Evolutionary conservation across 371 early-diverging fungal species (phyloP), one percentile per base, ranked within the genome.

Genomic region (Furculomyces boomerangus): DNA sequence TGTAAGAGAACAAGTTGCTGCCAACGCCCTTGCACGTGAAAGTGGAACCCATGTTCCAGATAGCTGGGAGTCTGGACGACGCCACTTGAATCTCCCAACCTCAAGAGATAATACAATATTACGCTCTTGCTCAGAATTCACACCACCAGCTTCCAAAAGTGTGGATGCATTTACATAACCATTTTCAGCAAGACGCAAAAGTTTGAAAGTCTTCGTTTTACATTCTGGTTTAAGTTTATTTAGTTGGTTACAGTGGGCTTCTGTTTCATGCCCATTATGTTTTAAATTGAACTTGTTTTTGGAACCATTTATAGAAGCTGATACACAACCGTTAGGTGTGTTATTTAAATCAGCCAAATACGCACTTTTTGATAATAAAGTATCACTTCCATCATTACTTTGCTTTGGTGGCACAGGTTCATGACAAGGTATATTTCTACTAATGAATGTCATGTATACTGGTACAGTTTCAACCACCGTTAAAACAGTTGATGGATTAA

Each of bases 21-120:
- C 86, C 40, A 92, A 65, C 7, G 84, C 89, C 25, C 85, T 80
- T 0, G 89, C 92, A 14, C 92, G 80, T 0, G 78, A 71, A 24
- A 92, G 66, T 1, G 92, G 92, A 47, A 92, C 84, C 92, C 92
- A 92, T 0, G 90, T 90, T 26, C 92, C 92, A 55, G 78, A 80
- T 30, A 91, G 63, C 39, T 71, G 68, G 32, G 81, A 80, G 30
- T 76, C 79, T 40, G 75, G 75, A 54, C 80, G 76, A 2, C 84
- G 79, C 61, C 81, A 75, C 37, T 88, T 83, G 31, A 84, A 75
- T 30, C 87, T 74, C 29, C 80, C 81, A 51, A 87, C 77, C 55
- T 92, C 90, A 60, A 92, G 75, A 52, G 86, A 85, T 28, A 92
- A 71, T 22, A 90, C 80, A 57, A 90, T 84, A 58, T 83, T 84